A percentile compares a stretch with the other conserved stretches of the same genome.
These are phyloP conservation scores for Coniella vitis DNA, from an alignment of 2,329 filamentous ascomycete genomes.

Conservation along the genomic window DNA sequence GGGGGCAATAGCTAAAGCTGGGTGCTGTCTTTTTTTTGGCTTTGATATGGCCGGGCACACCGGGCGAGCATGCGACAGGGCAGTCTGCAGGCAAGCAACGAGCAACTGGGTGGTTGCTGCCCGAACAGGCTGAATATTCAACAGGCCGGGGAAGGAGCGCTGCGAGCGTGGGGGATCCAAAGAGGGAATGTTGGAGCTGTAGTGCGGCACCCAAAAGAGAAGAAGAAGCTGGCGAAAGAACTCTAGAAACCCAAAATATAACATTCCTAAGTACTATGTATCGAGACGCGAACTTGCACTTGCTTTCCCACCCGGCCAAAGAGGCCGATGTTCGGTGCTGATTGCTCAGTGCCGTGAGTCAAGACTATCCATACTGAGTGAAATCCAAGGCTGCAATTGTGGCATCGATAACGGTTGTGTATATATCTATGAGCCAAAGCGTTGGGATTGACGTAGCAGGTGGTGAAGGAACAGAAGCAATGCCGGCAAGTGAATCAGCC, in stretches of 20 bases:
- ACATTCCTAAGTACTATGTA: not conserved
- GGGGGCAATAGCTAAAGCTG: no score
- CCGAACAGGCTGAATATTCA: slow-evolving; percentile 1
- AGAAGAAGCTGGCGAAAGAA: not conserved
- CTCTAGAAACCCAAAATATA: not conserved
- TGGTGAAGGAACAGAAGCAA: no score
- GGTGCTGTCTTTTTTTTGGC: not conserved
- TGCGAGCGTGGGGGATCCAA: not conserved
- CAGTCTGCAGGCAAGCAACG: not conserved
- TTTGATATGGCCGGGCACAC: not conserved
- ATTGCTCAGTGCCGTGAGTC: not conserved
- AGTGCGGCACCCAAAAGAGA: not conserved
- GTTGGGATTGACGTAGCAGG: not conserved
- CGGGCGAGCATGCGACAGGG: not conserved
- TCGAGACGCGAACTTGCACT: no score
- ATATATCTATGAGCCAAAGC: not conserved
- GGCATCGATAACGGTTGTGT: no score
- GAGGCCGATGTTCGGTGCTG: slow-evolving; percentile 5
- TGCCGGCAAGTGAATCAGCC: not conserved
- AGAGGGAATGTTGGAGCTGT: not conserved
- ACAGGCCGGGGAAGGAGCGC: not conserved
- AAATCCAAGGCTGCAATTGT: no score
- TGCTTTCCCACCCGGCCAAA: not conserved
- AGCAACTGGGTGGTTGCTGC: not conserved
- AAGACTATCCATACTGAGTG: not conserved